These are phyloP conservation scores for Diutina mesorugosa DNA, from an alignment of 1,139 yeast species.

Conservation along the genomic window DNA sequence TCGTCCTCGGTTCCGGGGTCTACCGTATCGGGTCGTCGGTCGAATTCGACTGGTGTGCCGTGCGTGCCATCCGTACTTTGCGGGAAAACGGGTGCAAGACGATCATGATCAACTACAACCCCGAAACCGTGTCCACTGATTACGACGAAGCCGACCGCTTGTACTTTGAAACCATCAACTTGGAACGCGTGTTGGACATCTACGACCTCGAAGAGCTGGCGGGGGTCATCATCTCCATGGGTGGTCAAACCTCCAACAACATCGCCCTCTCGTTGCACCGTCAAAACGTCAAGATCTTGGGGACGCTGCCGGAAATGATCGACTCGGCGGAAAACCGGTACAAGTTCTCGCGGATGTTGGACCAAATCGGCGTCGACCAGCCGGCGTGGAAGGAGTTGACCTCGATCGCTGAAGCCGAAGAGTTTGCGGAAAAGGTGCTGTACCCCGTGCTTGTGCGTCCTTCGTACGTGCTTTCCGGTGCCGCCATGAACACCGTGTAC, in stretches of 20 bases:
- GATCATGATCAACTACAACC: slow-evolving; percentile 95
- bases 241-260: slow-evolving; percentile 97
- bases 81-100: slow-evolving; percentile 84
- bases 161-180: slow-evolving; percentile 89
- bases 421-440: slow-evolving; percentile 79
- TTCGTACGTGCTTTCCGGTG: slow-evolving; percentile 94
- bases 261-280: slow-evolving; percentile 90
- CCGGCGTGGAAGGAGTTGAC: slow-evolving; percentile 99
- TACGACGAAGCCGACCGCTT: slow-evolving; percentile 97
- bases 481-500: slow-evolving; percentile 97
- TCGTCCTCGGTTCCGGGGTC: slow-evolving; percentile 90
- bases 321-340: slow-evolving; percentile 97
- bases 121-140: slow-evolving; percentile 97
- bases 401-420: slow-evolving; percentile 86
- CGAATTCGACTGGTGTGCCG: slow-evolving; percentile 96
- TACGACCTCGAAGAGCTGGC: slow-evolving; percentile 84
- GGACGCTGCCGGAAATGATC: slow-evolving; percentile 97
- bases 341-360: slow-evolving; percentile 96
- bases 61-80: slow-evolving; percentile 86
- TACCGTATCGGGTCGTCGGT: slow-evolving; percentile 92
- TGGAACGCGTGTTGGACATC: slow-evolving; percentile 91
- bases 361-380: slow-evolving; percentile 93
- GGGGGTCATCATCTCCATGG: slow-evolving; percentile 96
- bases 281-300: slow-evolving; percentile 89
- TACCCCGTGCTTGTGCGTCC: slow-evolving; percentile 98